phyloP scores from a whole-genome alignment of 768 basidiomycete species.

The Leccinum boreale region DNA sequence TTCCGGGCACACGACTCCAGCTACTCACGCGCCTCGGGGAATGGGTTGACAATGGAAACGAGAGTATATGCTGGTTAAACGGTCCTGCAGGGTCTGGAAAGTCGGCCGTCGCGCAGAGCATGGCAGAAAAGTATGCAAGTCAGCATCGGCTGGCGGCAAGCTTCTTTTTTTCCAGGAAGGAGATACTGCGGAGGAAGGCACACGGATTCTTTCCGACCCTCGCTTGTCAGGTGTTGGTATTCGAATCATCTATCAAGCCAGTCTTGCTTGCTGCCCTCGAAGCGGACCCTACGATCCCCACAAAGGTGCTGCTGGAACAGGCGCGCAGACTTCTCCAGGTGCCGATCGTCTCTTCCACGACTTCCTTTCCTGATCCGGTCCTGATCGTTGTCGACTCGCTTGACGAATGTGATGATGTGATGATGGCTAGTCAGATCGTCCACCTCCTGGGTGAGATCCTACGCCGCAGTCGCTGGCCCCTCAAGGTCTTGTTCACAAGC shows the following conservation, averaged over 20 bases:
- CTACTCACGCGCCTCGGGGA: slow-evolving; percentile 12
- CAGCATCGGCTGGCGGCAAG: slow-evolving; percentile 28
- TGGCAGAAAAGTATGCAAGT: slow-evolving; percentile 22
- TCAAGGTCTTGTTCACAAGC: slow-evolving; percentile 27
- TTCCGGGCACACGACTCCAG: slow-evolving; percentile 19
- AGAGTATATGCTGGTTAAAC: slow-evolving; percentile 21
- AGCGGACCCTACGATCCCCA: slow-evolving; percentile 18
- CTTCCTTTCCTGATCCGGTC: slow-evolving; percentile 10
- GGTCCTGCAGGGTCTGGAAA: slow-evolving; percentile 24
- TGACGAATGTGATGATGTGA: slow-evolving; percentile 24
- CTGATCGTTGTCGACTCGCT: slow-evolving; percentile 24
- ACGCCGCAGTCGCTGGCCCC: slow-evolving; percentile 15
- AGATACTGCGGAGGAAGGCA: slow-evolving; percentile 20
- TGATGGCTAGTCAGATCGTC: slow-evolving; percentile 23
- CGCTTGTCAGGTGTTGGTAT: slow-evolving; percentile 28
- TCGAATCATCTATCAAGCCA: slow-evolving; percentile 13
- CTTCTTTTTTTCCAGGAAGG: slow-evolving; percentile 33
- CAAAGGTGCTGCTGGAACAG: slow-evolving; percentile 24
- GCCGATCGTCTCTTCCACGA: slow-evolving; percentile 12
- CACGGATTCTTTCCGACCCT: slow-evolving; percentile 30
- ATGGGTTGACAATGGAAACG: slow-evolving; percentile 11
- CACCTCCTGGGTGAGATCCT: slow-evolving; percentile 19
- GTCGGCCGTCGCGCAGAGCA: slow-evolving; percentile 28
- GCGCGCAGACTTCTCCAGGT: slow-evolving; percentile 21
- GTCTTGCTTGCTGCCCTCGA: slow-evolving; percentile 19